Evolutionary conservation across 2,329 filamentous ascomycete genomes (phyloP).

Genomic region (Emergomyces orientalis): DNA sequence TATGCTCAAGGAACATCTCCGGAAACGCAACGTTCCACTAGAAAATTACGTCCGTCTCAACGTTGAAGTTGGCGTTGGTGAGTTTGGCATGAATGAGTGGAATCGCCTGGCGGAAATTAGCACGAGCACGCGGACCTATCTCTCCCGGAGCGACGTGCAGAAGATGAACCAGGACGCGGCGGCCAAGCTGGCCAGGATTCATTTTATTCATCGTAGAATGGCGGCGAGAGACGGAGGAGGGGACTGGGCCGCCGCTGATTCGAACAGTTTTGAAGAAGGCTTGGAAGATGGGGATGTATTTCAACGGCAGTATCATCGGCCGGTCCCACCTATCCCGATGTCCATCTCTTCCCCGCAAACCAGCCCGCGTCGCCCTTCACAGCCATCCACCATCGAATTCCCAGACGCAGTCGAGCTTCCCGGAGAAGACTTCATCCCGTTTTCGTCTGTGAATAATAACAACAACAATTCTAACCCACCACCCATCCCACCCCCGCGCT

Average conservation of each 20-base stretch:
- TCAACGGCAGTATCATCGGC: slow-evolving; percentile 24
- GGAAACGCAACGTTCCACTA: slow-evolving; percentile 66
- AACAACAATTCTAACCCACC: not conserved
- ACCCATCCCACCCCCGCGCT: slow-evolving; percentile 10
- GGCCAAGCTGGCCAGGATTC: slow-evolving; percentile 72
- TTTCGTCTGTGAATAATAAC: slow-evolving; percentile 17
- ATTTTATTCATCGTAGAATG: slow-evolving; percentile 62
- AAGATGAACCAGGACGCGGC: slow-evolving; percentile 67
- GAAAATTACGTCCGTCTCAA: slow-evolving; percentile 97
- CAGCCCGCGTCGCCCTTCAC: not conserved
- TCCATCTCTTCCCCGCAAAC: not conserved
- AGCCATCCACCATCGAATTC: slow-evolving; percentile 12
- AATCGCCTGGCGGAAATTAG: slow-evolving; percentile 87
- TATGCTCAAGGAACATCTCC: slow-evolving; percentile 71
- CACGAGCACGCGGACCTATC: slow-evolving; percentile 78
- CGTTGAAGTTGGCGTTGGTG: slow-evolving; percentile 88
- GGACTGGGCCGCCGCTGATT: slow-evolving; percentile 21
- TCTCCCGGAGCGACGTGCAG: slow-evolving; percentile 64
- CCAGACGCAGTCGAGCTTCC: slow-evolving; percentile 51
- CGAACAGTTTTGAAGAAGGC: slow-evolving; percentile 12
- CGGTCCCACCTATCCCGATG: slow-evolving; percentile 23
- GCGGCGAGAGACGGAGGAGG: slow-evolving; percentile 42
- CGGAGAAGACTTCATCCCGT: slow-evolving; percentile 32
- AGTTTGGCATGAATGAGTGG: slow-evolving; percentile 99
- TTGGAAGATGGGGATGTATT: not conserved